Evolutionary conservation across 1,284 basidiomycete genomes (phyloP), one percentile per base, ranked within the genome.

Genomic region (Heterobasidion irregulare): DNA sequence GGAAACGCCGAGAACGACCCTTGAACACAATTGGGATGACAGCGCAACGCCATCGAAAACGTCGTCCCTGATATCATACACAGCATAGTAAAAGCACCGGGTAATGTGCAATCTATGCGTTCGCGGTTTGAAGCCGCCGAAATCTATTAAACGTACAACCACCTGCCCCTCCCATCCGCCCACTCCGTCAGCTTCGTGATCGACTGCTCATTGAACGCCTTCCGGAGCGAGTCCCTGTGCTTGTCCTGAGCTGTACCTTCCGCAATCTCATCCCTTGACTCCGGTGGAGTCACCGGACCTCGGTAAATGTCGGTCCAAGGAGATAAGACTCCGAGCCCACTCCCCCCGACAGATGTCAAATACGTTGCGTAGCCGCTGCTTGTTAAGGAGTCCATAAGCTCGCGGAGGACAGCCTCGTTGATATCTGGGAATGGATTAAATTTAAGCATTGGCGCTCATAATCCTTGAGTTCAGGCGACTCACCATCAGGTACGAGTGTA

Each of bases 261-360:
- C 19, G 58, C 57, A 26, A 51, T 56, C 35, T 65, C 61, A 41
- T 62, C 49, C 15, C 44, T 55, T 12, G 66, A 80, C 58, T 77
- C 73, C 13, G 80, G 79, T 36, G 82, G 79, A 13, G 78, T 80
- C 43, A 70, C 45, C 77, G 76, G 5, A n/a, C 10, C n/a, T 2
- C 70, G 74, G 12, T 36, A 44, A 41, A 54, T 50, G 32, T 63
- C 58, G 65, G 76, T 75, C 58, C 84, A 80, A n/a, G 83, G 83
- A 13, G 85, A 81, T 59, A 92, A 78, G 56, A 98, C 80, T 58
- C 94, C 95, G 19, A 97, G 78, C 2, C 96, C 96, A 58, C 86
- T 87, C 47, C 97, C 97, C 12, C 96, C 97, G 48, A 99, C 91
- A 54, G 89, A 82, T 32, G 95, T 95, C 59, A 93, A 77, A 76